Evolutionary conservation across 2,329 filamentous ascomycete species (phyloP), one percentile per base, ranked within the genome.

Genomic region (Dothidotthia symphoricarpi): DNA sequence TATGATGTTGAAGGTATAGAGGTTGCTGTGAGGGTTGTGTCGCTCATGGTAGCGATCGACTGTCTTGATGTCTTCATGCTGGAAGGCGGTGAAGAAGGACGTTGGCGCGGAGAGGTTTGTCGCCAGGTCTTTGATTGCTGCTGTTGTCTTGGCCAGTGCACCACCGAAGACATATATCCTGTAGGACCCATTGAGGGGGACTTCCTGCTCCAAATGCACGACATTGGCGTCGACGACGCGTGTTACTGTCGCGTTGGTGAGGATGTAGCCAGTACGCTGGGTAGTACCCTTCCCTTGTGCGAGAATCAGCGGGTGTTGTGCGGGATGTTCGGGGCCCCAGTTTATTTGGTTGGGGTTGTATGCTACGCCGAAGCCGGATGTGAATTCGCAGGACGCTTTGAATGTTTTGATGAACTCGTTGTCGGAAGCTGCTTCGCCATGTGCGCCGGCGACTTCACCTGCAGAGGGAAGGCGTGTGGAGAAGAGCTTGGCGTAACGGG

Each of bases 331-430:
- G 0, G 79, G 66, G 8, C 84, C 86, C 87, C 88, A 95, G 70
- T 95, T 95, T 68, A 95, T 76, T 19, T 78, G 69, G 68, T 95
- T 96, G 36, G 85, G 76, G 49, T 83, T 78, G 71, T 95, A 95
- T 19, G 82, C 84, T 15, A 95, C 88, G 43, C 90, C 90, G 63
- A 95, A 95, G 41, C 90, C 90, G 49, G 85, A 89, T 9, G 89
- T 95, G 67, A 95, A 95, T 59, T 93, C 88, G 73, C 89, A 95
- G 19, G 82, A 82, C 40, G 87, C 86, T 66, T 95, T 95, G 75
- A 95, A 95, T 0, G 84, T 88, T 70, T 85, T 85, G 61, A 95
- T 81, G 63, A 96, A 95, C 9, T 86, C 81, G 58, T 90, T 90
- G 42, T 87, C 82, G 26, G 47, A 49, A 5, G 57, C 51, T 12